Conservation (phyloP, 2,329 filamentous ascomycete species). For the Magnaporthiopsis rhizophila region DNA sequence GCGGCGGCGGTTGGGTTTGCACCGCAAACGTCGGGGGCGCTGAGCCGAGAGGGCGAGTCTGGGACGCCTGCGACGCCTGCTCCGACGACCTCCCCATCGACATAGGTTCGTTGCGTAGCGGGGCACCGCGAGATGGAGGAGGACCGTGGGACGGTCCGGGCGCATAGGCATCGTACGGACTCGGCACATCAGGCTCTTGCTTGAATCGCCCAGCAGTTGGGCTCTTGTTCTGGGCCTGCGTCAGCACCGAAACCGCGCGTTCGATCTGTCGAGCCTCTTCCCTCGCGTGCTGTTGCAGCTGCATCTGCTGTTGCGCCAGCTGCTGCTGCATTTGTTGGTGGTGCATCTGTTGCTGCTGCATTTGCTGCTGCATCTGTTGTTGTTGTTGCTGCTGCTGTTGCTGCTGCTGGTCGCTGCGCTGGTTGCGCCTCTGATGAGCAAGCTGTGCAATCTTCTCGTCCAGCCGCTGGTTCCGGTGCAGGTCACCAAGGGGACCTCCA, state of each 20-base stretch:
- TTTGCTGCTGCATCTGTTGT: no score
- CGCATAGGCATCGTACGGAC: slow-evolving; percentile 21
- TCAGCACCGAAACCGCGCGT: no score
- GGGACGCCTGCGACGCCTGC: slow-evolving; percentile 33
- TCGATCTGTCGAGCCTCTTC: no score
- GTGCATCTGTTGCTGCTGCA: slow-evolving; percentile 14
- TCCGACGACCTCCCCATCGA: slow-evolving; percentile 29
- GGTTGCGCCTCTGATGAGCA: background rate
- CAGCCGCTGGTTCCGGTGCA: background rate
- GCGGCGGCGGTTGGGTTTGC: slow-evolving; percentile 26
- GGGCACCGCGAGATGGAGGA: slow-evolving; percentile 29
- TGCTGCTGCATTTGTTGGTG: slow-evolving; percentile 27
- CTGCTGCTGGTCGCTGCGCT: background rate
- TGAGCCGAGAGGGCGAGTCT: slow-evolving; percentile 28
- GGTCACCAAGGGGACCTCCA: background rate
- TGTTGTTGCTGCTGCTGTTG: background rate
- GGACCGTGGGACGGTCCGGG: slow-evolving; percentile 18
- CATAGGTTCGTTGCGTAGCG: slow-evolving; percentile 31
- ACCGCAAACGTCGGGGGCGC: slow-evolving; percentile 25
- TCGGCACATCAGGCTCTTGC: no score
- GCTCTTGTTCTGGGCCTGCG: no score
- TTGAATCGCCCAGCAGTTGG: no score
- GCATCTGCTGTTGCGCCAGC: slow-evolving; percentile 23
- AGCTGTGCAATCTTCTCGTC: background rate
- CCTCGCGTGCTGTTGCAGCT: no score